Conservation (phyloP, 306 rosid species). For the Vigna reflexopilosa region DNA sequence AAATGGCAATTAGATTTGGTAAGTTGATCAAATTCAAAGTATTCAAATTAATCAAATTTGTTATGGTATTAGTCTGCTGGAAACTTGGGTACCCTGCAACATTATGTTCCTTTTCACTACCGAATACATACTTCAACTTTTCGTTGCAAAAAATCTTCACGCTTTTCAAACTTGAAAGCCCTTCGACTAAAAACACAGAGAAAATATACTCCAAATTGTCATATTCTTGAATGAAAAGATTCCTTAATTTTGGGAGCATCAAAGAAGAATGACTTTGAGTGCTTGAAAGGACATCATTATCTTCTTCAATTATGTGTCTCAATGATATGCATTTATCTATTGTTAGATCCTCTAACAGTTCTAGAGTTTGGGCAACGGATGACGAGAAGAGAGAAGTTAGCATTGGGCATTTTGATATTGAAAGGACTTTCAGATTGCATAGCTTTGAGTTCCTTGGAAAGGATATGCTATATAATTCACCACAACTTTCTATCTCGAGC, state of each 20-base stretch:
- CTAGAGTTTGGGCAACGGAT: slow-evolving; percentile 16
- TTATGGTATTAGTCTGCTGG: too few relatives aligned
- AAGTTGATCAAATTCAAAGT: rapidly evolving
- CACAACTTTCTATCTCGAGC: neutral
- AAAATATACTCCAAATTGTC: slow-evolving; percentile 20
- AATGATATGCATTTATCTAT: neutral
- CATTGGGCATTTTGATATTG: neutral
- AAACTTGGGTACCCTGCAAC: too few relatives aligned
- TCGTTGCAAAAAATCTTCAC: rapidly evolving
- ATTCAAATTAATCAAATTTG: neutral
- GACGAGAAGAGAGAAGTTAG: slow-evolving; percentile 3
- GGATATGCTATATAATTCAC: slow-evolving; percentile 9
- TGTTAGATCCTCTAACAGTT: neutral
- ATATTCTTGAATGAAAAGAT: neutral
- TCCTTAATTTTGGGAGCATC: slow-evolving; percentile 20
- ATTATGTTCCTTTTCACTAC: neutral
- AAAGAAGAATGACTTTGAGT: neutral
- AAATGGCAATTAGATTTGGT: too few relatives aligned
- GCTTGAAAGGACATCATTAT: neutral
- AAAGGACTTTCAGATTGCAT: slow-evolving; percentile 11
- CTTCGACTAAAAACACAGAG: neutral
- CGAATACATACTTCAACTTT: slow-evolving; percentile 25
- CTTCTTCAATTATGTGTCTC: slow-evolving; percentile 16
- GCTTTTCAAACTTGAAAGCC: neutral
- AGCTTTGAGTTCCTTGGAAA: slow-evolving; percentile 36